Evolutionary conservation across 257 asterid species (phyloP).

Genomic region (Solanum virginianum): DNA sequence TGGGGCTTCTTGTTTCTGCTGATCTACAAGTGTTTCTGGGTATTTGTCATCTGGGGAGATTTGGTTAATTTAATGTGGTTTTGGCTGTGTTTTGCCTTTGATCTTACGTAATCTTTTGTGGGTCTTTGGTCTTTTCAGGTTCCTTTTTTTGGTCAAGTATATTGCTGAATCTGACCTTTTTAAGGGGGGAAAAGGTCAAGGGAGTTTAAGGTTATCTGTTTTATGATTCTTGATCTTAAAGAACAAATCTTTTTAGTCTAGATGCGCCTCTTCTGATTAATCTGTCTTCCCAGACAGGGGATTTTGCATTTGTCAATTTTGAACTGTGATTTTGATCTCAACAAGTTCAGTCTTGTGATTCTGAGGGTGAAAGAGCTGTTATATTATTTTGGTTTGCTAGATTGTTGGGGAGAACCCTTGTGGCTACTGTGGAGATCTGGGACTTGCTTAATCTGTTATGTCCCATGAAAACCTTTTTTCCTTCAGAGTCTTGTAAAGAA

Average conservation of each 20-base stretch:
- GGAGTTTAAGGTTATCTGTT: constrained; percentile 4
- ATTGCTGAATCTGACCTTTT: neutral
- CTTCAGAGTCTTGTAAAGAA: constrained; percentile 84
- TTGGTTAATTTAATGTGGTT: constrained; percentile 32
- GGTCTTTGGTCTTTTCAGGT: constrained; percentile 9
- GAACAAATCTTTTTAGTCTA: neutral
- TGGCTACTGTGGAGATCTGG: constrained; percentile 93
- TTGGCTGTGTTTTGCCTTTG: constrained; percentile 41
- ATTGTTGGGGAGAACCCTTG: constrained; percentile 10
- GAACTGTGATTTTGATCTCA: neutral
- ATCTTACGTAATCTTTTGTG: constrained; percentile 32
- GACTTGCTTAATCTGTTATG: constrained; percentile 60
- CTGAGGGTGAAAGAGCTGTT: constrained; percentile 2
- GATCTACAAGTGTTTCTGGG: constrained; percentile 6
- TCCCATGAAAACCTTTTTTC: constrained; percentile 86
- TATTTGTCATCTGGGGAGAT: constrained; percentile 10
- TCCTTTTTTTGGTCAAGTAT: neutral
- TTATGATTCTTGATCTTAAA: neutral
- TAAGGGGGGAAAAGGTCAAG: neutral
- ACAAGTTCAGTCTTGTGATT: neutral
- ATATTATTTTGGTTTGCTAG: neutral
- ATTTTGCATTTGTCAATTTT: neutral
- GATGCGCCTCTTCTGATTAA: neutral
- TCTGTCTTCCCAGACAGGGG: neutral
- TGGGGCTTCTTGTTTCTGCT: constrained; percentile 14